Percentiles rank a stretch among this genome's conserved stretches.
Conservation (phyloP, 805 yeast species). For the Saturnispora ahearnii region DNA sequence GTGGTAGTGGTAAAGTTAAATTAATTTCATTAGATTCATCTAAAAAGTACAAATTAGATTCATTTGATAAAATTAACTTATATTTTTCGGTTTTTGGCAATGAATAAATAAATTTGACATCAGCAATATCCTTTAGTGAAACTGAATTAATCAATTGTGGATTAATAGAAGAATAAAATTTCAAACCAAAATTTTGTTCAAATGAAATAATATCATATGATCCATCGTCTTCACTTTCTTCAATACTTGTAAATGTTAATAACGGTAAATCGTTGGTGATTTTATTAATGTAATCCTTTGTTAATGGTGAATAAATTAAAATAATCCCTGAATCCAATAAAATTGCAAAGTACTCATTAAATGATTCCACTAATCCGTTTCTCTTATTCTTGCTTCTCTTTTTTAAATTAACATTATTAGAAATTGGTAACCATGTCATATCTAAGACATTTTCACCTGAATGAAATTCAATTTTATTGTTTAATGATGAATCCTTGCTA, state of each 20-base stretch:
- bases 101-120: slow-evolving; percentile 2
- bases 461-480: slow-evolving; percentile 33
- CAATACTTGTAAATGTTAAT: slow-evolving; percentile 16
- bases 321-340: slow-evolving; percentile 31
- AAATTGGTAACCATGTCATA: slow-evolving; percentile 30
- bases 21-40: slow-evolving; percentile 4
- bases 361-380: neutral
- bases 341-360: slow-evolving; percentile 16
- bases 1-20: slow-evolving; percentile 13
- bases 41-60: slow-evolving; percentile 5
- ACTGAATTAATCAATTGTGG: slow-evolving; percentile 15
- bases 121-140: slow-evolving; percentile 15
- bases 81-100: neutral
- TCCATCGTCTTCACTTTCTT: neutral
- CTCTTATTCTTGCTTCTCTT: slow-evolving; percentile 10
- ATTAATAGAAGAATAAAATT: slow-evolving; percentile 20
- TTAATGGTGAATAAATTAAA: slow-evolving; percentile 35
- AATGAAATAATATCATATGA: slow-evolving; percentile 23
- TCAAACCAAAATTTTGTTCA: slow-evolving; percentile 21
- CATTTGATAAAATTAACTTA: slow-evolving; percentile 8
- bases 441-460: slow-evolving; percentile 30
- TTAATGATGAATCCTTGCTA: slow-evolving; percentile 10
- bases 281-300: slow-evolving; percentile 31
- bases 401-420: slow-evolving; percentile 4
- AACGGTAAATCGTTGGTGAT: slow-evolving; percentile 27